Base-by-base conservation (phyloP, 139 green algal species). In the Micractinium sp. region DNA sequence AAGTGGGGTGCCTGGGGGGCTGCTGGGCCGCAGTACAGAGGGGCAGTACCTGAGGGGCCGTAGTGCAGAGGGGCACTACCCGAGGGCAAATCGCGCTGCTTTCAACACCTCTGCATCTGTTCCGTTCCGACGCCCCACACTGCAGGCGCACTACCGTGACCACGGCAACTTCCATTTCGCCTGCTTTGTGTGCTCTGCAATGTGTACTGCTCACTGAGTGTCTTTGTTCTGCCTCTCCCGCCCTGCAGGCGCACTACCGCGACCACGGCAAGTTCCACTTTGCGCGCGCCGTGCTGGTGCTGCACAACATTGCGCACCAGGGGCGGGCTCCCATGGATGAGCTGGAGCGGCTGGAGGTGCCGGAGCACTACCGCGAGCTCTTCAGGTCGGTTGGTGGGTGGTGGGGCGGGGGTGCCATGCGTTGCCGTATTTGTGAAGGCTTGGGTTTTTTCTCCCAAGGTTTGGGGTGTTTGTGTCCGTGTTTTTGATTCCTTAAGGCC, bases 111-210 rank as follows among this genome's bases (percentile, higher is more conserved):
- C 35, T 14, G 35, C 39, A 19, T 36, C 4, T 19, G 27, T 53
- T n/a, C 22, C 16, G 13, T 20, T 63, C 25, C 2, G 29, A 56
- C 31, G 29, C 80, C 20, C 67, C 67, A n/a, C 36, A 2, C 27
- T 85, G 60, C 96, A 99, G 96, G 98, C 95, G 13, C 97, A 99
- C 92, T 99, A 99, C 93, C 94, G 97, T n/a, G 97, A 99, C 89
- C 93, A 98, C 81, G 96, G 95, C 78, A 56, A 56, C 7, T 9
- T 9, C 47, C 47, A 9, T 56, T 56, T 9, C 9, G 47, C 47
- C 47, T 56, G 47, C 47, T 56, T 56, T 5, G 47, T 56, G 47
- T 56, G 47, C 9, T 56, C 7, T 56, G 47, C 47, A 56, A 56
- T 9, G 47, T 56, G 47, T 56, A 56, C 47, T 9, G 47, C 47